A percentile compares a stretch with the other conserved stretches of the same genome.
Conservation (phyloP, 148 eudicot genomes). For the Diospyros kaki region DNA sequence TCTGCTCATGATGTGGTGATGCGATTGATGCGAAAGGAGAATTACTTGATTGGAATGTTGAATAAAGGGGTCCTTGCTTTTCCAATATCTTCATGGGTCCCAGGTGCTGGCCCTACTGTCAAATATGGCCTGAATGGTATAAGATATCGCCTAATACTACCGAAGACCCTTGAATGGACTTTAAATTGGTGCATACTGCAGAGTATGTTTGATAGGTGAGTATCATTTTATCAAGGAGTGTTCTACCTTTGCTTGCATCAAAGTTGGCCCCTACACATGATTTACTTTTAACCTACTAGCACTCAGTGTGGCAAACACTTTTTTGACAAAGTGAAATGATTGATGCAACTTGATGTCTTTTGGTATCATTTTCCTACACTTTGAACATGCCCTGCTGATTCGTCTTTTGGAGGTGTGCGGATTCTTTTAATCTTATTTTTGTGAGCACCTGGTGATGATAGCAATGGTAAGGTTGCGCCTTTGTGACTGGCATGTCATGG, state of each 20-base stretch:
- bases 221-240: not conserved
- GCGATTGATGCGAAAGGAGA: slow-evolving; percentile 96
- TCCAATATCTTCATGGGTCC: slow-evolving; percentile 80
- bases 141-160: slow-evolving; percentile 48
- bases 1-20: slow-evolving; percentile 85
- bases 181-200: slow-evolving; percentile 94
- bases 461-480: too few relatives aligned
- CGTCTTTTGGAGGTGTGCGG: not conserved
- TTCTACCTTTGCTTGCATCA: not conserved
- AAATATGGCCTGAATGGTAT: slow-evolving; percentile 49
- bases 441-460: too few relatives aligned
- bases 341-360: not conserved
- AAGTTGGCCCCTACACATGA: not conserved
- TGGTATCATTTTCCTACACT: not conserved
- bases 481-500: too few relatives aligned
- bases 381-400: not conserved
- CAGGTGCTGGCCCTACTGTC: slow-evolving; percentile 74
- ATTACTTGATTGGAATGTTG: slow-evolving; percentile 95
- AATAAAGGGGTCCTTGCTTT: slow-evolving; percentile 91
- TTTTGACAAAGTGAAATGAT: not conserved
- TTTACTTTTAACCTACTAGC: not conserved
- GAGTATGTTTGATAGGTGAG: slow-evolving; percentile 96
- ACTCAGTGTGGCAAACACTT: not conserved
- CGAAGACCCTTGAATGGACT: slow-evolving; percentile 98
- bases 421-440: too few relatives aligned